Percentiles rank a stretch among this genome's conserved stretches.
phyloP scores from a whole-genome alignment of 2,329 filamentous ascomycete genomes.

The Eurotiales sp. region DNA sequence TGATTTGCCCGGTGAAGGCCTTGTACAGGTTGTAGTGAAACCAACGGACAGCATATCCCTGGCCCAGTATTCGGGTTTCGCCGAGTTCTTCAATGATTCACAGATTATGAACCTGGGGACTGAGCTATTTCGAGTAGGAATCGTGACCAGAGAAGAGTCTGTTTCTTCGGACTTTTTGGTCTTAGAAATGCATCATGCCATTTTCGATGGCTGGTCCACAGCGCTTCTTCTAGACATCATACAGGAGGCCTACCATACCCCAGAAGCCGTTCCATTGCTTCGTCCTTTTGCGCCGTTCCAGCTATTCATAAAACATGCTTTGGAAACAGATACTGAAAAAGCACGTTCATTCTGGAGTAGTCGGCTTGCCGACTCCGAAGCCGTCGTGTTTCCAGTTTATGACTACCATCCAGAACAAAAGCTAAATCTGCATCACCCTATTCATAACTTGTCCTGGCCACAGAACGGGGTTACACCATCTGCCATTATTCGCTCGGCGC shows the following conservation, averaged over 20 bases:
- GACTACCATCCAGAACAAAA: slow-evolving; percentile 4
- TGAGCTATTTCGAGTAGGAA: neutral
- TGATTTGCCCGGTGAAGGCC: slow-evolving; percentile 29
- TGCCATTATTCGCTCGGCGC: slow-evolving; percentile 3
- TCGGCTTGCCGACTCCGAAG: slow-evolving; percentile 4
- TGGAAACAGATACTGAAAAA: neutral
- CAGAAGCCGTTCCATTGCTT: neutral
- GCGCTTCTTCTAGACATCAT: slow-evolving; percentile 35
- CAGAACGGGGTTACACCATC: neutral
- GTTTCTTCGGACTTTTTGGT: slow-evolving; percentile 38
- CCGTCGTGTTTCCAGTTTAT: neutral
- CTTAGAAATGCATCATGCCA: slow-evolving; percentile 49
- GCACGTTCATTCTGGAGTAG: neutral
- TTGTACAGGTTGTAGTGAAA: slow-evolving; percentile 38
- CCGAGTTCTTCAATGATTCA: neutral
- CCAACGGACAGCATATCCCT: neutral
- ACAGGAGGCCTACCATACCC: neutral
- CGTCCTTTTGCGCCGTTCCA: slow-evolving; percentile 1
- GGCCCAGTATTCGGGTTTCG: neutral
- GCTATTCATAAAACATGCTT: slow-evolving; percentile 35
- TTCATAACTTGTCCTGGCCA: neutral
- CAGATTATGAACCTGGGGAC: neutral
- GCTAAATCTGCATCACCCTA: neutral
- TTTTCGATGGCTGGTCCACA: slow-evolving; percentile 49
- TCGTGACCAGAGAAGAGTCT: neutral